Percentiles rank a stretch among this genome's conserved stretches.
Evolutionary conservation across 192 early-diverging fungal genomes (phyloP).

Genomic region (Umbelopsis sp.): DNA sequence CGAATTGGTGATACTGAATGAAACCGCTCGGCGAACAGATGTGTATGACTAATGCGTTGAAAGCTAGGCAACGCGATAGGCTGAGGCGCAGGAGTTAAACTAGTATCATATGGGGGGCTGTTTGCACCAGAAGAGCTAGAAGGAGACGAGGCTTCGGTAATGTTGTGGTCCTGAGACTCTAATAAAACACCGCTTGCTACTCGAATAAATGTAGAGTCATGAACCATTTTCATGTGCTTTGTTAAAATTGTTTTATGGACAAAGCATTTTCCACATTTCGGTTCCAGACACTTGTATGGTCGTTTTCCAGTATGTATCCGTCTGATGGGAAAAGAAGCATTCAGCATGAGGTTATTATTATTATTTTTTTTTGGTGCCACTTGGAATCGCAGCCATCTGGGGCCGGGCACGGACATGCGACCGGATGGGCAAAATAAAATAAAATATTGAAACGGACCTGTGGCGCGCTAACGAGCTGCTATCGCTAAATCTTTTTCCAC

Average conservation of each 20-base stretch:
- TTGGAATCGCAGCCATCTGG: neutral
- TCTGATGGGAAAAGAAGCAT: conserved; percentile 23
- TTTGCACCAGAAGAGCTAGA: conserved; percentile 19
- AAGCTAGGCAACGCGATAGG: neutral
- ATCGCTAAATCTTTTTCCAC: conserved; percentile 79
- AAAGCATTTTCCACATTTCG: conserved; percentile 51
- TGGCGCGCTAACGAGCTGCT: conserved; percentile 78
- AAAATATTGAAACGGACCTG: conserved; percentile 36
- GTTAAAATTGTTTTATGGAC: conserved; percentile 54
- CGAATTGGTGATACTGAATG: neutral
- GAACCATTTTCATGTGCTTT: conserved; percentile 43
- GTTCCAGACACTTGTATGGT: conserved; percentile 60
- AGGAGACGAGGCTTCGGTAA: conserved; percentile 13
- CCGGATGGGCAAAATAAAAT: neutral
- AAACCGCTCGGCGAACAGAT: neutral
- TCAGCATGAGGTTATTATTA: neutral
- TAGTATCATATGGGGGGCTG: conserved; percentile 17
- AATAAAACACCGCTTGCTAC: conserved; percentile 7
- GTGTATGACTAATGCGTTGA: neutral
- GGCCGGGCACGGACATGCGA: no score
- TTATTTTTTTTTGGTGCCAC: neutral
- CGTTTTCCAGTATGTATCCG: conserved; percentile 76
- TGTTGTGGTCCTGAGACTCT: conserved; percentile 21
- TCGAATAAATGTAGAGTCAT: conserved; percentile 24
- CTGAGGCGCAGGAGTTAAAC: neutral